phyloP scores from a whole-genome alignment of 306 rosid genomes.

The Casuarina cunninghamiana region DNA sequence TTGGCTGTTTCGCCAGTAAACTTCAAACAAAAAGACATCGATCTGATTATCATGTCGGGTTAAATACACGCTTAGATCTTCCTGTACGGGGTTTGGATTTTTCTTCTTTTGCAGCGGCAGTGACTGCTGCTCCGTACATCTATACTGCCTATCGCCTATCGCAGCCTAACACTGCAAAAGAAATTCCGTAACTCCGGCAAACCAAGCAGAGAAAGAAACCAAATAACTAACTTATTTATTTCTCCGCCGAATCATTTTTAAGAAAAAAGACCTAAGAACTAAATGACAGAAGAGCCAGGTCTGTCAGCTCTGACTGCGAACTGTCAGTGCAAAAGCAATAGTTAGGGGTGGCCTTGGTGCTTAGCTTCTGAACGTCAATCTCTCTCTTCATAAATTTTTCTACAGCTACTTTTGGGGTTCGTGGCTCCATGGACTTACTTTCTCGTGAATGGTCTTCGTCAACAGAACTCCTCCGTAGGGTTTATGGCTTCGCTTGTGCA shows the following conservation, averaged over 20 bases:
- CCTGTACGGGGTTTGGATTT: slow-evolving; percentile 21
- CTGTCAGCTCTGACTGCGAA: slow-evolving; percentile 1
- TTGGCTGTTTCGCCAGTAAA: not conserved
- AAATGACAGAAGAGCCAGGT: not conserved
- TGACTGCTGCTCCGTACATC: not conserved
- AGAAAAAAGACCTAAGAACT: not conserved
- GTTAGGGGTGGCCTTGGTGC: not conserved
- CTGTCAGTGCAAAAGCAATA: not conserved
- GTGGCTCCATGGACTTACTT: not conserved
- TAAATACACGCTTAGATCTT: not conserved
- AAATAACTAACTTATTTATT: not conserved
- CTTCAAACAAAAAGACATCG: not conserved
- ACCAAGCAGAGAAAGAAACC: slow-evolving; percentile 8
- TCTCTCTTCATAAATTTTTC: not conserved
- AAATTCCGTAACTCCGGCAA: slow-evolving; percentile 28
- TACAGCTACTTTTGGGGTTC: not conserved
- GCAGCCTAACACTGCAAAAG: slow-evolving; percentile 28
- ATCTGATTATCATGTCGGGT: too few species aligned
- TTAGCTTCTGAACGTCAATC: not conserved
- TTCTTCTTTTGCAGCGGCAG: not conserved
- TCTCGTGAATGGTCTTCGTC: slow-evolving; percentile 1
- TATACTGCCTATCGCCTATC: not conserved
- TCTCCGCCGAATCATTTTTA: not conserved
- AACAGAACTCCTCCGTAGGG: not conserved
- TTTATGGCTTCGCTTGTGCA: too few species aligned